These are phyloP conservation scores for Phytophthora palmivora DNA, from an alignment of 352 stramenopile genomes.

Conservation along the genomic window DNA sequence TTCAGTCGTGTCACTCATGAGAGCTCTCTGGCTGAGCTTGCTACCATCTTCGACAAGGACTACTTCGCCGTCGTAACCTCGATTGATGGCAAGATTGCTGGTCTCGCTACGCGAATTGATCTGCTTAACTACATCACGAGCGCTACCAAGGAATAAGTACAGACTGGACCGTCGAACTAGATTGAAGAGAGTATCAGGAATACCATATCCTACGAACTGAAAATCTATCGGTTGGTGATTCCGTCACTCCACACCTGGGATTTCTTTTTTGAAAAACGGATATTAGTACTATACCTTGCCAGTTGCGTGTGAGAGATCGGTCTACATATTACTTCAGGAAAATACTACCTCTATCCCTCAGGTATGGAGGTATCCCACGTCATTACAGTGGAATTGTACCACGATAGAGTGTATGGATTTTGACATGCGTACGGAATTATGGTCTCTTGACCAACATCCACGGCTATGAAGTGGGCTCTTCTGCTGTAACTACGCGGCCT, in stretches of 20 bases:
- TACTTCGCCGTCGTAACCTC: constrained; percentile 93
- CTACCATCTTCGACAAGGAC: constrained; percentile 95
- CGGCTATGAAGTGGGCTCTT: constrained; percentile 11
- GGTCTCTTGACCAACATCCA: constrained; percentile 20
- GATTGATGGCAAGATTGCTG: constrained; percentile 82
- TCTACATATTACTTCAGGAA: neutral
- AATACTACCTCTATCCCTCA: neutral
- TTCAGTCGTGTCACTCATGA: constrained; percentile 93
- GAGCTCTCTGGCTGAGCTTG: constrained; percentile 90
- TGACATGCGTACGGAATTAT: constrained; percentile 5
- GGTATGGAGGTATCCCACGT: constrained; percentile 7
- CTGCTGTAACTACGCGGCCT: constrained; percentile 23
- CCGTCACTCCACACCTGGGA: neutral
- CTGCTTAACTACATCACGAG: constrained; percentile 95
- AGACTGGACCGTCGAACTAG: neutral
- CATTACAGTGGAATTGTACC: constrained; percentile 22
- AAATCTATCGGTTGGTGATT: neutral
- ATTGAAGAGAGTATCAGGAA: constrained; percentile 1
- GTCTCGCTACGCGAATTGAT: constrained; percentile 96
- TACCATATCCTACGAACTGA: neutral
- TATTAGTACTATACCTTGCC: constrained; percentile 8
- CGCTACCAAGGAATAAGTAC: constrained; percentile 27
- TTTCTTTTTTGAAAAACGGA: constrained; percentile 21
- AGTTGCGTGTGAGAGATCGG: neutral
- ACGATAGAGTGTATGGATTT: constrained; percentile 25